Conservation (phyloP, 176 grass and related monocot species). For the Musa troglodytarum region DNA sequence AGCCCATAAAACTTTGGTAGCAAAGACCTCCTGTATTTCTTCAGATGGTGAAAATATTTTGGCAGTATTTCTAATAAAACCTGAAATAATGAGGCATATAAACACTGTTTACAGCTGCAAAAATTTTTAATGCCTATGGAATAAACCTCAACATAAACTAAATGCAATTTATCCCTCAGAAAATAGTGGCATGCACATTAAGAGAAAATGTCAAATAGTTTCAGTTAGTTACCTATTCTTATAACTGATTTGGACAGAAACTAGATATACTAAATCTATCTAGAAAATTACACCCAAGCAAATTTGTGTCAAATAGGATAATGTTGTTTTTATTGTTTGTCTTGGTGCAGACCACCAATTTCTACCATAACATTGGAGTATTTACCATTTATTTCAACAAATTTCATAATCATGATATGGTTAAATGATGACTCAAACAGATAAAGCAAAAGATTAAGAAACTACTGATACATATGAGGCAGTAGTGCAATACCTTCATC, state of each 20-base stretch:
- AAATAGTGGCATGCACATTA: background rate
- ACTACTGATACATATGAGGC: background rate
- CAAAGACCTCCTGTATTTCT: slow-evolving; percentile 9
- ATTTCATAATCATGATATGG: background rate
- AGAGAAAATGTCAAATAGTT: background rate
- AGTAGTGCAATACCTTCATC: background rate
- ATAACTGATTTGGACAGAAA: too few relatives aligned
- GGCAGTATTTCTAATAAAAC: slow-evolving; percentile 12
- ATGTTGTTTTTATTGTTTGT: too few relatives aligned
- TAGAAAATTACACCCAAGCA: too few relatives aligned
- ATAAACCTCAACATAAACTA: background rate
- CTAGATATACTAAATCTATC: too few relatives aligned
- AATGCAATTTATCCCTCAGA: background rate
- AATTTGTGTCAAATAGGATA: too few relatives aligned
- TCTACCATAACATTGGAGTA: background rate
- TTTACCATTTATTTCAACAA: background rate
- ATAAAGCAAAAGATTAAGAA: background rate
- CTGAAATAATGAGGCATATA: background rate
- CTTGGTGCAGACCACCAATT: background rate
- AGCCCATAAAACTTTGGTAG: slow-evolving; percentile 20
- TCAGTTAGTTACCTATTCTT: background rate
- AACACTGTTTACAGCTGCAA: background rate
- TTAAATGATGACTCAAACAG: background rate
- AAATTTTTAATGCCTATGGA: background rate
- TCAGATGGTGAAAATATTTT: slow-evolving; percentile 7